Evolutionary conservation across 202 grass and related monocot genomes (phyloP).

Genomic region (Elaeis oleifera): DNA sequence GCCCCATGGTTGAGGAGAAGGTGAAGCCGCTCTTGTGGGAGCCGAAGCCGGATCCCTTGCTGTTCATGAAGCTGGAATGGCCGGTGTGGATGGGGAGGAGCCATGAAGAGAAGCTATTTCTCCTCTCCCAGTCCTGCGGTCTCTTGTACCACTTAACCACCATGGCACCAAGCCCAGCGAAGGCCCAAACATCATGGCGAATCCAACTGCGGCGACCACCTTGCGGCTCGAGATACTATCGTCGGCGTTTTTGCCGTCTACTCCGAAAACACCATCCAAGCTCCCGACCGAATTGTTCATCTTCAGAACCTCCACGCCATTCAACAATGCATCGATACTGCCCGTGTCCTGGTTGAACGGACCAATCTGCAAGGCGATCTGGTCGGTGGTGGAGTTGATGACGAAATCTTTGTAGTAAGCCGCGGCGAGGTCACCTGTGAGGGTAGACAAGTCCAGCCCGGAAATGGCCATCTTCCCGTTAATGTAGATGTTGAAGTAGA

Average conservation of each 20-base stretch:
- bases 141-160: conserved; percentile 69
- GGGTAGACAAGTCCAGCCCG: conserved; percentile 51
- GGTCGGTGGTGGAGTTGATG: conserved; percentile 30
- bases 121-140: conserved; percentile 70
- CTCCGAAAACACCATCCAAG: conserved; percentile 74
- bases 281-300: conserved; percentile 62
- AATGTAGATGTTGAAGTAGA: conserved; percentile 70
- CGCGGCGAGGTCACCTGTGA: conserved; percentile 44
- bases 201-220: conserved; percentile 51
- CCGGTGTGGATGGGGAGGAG: conserved; percentile 77
- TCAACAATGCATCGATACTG: conserved; percentile 49
- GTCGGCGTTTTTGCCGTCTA: conserved; percentile 53
- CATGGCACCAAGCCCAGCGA: conserved; percentile 71
- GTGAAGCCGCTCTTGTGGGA: conserved; percentile 63
- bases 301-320: conserved; percentile 73
- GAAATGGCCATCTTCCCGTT: conserved; percentile 48
- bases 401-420: conserved; percentile 77
- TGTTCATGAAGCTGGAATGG: conserved; percentile 49
- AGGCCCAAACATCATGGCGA: conserved; percentile 72
- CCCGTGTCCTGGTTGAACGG: conserved; percentile 65
- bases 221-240: conserved; percentile 29
- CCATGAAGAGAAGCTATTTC: conserved; percentile 85
- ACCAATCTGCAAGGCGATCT: conserved; percentile 37
- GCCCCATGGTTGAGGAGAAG: conserved; percentile 58
- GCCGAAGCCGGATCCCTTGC: conserved; percentile 48